phyloP scores from a whole-genome alignment of 2,329 filamentous ascomycete species.

The Nakataea oryzae region DNA sequence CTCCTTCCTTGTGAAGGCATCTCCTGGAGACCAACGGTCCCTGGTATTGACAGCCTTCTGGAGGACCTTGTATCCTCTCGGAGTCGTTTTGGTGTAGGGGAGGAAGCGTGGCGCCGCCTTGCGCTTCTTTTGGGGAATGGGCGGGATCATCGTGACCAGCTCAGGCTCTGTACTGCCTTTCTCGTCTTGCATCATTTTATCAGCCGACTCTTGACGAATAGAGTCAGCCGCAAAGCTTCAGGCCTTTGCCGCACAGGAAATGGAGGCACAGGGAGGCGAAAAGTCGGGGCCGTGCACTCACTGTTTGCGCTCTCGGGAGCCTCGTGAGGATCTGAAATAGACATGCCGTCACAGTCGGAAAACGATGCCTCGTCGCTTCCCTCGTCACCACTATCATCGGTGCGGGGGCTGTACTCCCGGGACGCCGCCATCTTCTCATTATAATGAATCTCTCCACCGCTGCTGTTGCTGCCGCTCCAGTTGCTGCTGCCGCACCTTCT shows the following conservation, averaged over 20 bases:
- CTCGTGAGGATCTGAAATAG: background rate
- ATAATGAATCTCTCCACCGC: too few relatives aligned
- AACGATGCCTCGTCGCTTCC: background rate
- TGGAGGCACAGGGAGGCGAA: background rate
- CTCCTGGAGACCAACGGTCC: background rate
- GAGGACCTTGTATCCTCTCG: constrained; percentile 1
- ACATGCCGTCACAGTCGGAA: background rate
- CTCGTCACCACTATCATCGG: background rate
- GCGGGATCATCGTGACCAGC: too few relatives aligned
- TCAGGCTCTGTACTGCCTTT: background rate
- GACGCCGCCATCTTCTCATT: too few relatives aligned
- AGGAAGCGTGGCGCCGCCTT: background rate
- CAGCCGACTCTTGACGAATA: background rate
- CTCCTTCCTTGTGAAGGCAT: background rate
- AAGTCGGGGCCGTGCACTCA: background rate
- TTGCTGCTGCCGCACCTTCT: background rate
- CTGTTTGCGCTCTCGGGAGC: background rate
- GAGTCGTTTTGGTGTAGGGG: background rate
- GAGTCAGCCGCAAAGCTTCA: background rate
- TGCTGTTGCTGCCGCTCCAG: background rate
- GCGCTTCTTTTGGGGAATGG: background rate
- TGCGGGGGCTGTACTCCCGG: background rate
- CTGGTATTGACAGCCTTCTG: background rate
- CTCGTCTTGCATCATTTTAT: background rate
- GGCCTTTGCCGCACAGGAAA: too few relatives aligned